phyloP scores from a whole-genome alignment of 352 stramenopile species.

The Aphanomyces cochlioides region DNA sequence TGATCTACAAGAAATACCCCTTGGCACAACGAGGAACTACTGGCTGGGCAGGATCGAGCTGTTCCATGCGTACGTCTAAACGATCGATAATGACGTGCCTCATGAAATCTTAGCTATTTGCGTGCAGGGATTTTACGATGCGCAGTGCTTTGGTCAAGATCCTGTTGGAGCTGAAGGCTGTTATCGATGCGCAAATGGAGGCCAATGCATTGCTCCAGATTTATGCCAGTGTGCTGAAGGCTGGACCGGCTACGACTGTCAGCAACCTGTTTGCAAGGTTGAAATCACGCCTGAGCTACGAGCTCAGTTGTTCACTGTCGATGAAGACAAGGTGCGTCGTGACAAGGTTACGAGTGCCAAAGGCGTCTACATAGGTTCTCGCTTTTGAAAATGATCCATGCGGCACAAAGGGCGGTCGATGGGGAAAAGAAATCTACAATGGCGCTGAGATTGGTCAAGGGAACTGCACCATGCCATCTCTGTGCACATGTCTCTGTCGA shows the following conservation, averaged over 20 bases:
- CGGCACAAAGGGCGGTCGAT: constrained; percentile 67
- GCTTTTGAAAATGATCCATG: constrained; percentile 94
- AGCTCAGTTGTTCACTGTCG: constrained; percentile 90
- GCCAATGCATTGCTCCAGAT: constrained; percentile 87
- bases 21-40: constrained; percentile 79
- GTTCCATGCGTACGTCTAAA: constrained; percentile 54
- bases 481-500: constrained; percentile 90
- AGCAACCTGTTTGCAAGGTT: constrained; percentile 85
- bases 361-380: constrained; percentile 31
- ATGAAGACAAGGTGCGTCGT: constrained; percentile 84
- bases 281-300: constrained; percentile 60
- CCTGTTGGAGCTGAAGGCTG: constrained; percentile 82
- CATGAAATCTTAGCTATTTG: constrained; percentile 74
- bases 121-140: constrained; percentile 93
- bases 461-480: constrained; percentile 90
- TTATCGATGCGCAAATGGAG: constrained; percentile 93
- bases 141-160: constrained; percentile 59
- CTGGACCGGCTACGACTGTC: constrained; percentile 94
- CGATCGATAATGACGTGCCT: not conserved
- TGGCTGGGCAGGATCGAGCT: constrained; percentile 91
- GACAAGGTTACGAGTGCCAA: too few relatives aligned
- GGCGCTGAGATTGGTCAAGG: constrained; percentile 75
- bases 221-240: constrained; percentile 88
- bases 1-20: constrained; percentile 71
- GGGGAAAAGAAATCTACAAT: constrained; percentile 68